phyloP scores from a whole-genome alignment of 2,329 filamentous ascomycete genomes.

The Alternaria panax region DNA sequence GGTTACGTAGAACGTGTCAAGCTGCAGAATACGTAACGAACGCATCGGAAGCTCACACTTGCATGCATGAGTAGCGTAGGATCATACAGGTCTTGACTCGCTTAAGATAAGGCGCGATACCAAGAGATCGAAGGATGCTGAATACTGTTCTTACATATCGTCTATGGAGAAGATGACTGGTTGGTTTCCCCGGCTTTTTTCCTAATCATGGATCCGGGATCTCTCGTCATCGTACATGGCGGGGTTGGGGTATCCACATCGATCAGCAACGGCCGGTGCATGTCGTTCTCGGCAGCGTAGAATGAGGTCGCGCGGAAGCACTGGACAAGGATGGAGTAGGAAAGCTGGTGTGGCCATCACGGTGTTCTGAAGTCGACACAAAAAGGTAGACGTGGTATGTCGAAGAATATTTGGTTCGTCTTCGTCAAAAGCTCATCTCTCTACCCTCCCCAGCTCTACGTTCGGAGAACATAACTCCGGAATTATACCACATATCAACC shows the following conservation, averaged over 20 bases:
- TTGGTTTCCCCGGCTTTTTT: conserved; percentile 8
- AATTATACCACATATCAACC: background rate
- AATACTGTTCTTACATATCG: conserved; percentile 34
- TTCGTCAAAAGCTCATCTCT: background rate
- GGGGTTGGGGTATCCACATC: conserved; percentile 31
- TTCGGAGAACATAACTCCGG: background rate
- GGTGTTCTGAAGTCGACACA: conserved; percentile 9
- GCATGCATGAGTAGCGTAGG: conserved; percentile 28
- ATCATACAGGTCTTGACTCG: conserved; percentile 15
- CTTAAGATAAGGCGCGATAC: conserved; percentile 39
- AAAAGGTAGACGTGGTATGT: background rate
- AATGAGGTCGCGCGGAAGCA: background rate
- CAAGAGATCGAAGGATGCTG: conserved; percentile 20
- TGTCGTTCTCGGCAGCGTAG: background rate
- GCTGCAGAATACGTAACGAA: conserved; percentile 33
- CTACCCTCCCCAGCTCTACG: background rate
- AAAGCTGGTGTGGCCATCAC: conserved; percentile 20
- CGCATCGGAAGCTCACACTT: conserved; percentile 27
- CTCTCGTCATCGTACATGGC: conserved; percentile 37
- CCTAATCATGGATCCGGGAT: background rate
- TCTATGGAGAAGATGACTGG: conserved; percentile 30
- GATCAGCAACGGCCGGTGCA: conserved; percentile 13
- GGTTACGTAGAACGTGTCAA: conserved; percentile 19
- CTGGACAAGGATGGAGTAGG: background rate
- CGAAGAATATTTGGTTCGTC: background rate